Conservation (phyloP, 2,329 filamentous ascomycete species). For the Talaromyces sp. region DNA sequence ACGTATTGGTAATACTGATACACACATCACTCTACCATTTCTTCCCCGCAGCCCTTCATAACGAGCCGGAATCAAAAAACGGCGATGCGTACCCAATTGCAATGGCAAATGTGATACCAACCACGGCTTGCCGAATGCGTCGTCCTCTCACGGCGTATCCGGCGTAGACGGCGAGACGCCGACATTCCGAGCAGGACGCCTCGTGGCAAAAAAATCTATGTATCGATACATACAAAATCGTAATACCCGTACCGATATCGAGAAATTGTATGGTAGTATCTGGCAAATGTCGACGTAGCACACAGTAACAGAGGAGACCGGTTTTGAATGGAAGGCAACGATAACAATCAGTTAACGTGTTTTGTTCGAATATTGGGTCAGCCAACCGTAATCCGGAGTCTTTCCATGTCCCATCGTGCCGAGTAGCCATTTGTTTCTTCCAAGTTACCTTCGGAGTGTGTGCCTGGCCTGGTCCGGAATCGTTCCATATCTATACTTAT, state of each 20-base stretch:
- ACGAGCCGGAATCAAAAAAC: not conserved
- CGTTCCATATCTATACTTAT: slow-evolving; percentile 4
- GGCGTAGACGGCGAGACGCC: not conserved
- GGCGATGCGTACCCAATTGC: not conserved
- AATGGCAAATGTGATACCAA: not conserved
- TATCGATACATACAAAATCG: not conserved
- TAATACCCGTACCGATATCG: not conserved
- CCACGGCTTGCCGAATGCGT: slow-evolving; percentile 2
- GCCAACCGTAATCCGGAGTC: slow-evolving; percentile 1
- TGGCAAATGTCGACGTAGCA: slow-evolving; percentile 4
- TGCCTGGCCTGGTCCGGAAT: not conserved
- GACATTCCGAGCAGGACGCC: not conserved
- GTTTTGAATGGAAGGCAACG: not conserved
- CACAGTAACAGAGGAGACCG: not conserved
- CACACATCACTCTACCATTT: not conserved
- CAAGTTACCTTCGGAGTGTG: slow-evolving; percentile 1
- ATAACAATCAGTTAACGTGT: not conserved
- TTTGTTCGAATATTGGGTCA: not conserved
- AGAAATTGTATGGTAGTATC: slow-evolving; percentile 1
- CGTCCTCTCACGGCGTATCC: not conserved
- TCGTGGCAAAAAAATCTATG: not conserved
- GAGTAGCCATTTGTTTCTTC: slow-evolving; percentile 3
- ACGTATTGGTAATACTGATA: not conserved
- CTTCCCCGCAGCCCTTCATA: not conserved
- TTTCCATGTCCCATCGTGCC: slow-evolving; percentile 3